Evolutionary conservation across 192 early-diverging fungal genomes (phyloP), one percentile per base, ranked within the genome.

Genomic region (Jimgerdemannia lactiflua): DNA sequence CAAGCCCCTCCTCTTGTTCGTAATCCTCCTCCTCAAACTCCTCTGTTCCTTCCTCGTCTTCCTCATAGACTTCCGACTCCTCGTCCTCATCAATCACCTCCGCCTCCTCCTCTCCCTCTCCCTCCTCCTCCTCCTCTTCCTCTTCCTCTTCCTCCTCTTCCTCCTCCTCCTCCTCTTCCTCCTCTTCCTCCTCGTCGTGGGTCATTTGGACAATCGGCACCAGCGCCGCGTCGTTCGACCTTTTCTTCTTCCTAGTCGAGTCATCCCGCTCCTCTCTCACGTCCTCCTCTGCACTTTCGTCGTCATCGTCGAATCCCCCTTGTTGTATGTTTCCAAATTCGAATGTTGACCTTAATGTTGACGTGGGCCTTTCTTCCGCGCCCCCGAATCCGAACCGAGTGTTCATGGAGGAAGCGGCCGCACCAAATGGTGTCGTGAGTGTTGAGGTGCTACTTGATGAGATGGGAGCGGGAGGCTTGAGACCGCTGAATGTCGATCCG

Each of bases 401-500:
- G 49, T 59, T 59, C 14, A 59, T 59, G 14, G 49, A 59, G 49
- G 49, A 14, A 14, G 49, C 14, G 14, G 14, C 49, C 14, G 72
- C 10, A 11, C 72, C 72, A 42, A 73, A 71, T 6, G 74, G 41
- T 18, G 73, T n/a, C 0, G 76, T 18, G 0, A 9, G 6, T 0
- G 74, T 11, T 11, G 18, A n/a, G 64, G 17, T 68, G n/a, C 4
- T 71, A 59, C 70, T 39, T 54, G 64, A n/a, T 42, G 65, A 41
- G 20, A 43, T 43, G 2, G 70, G 9, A 71, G 29, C 10, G 43
- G 39, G 9, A 19, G 67, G 18, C 41, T 4, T 43, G 14, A 75
- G 64, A 29, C 71, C 54, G 42, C 75, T 44, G 44, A 76, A 76
- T 8, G 43, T 19, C 7, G 44, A 64, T 42, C 63, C 70, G 43